Base-by-base conservation (phyloP, 2,329 filamentous ascomycete genomes). In the Akanthomyces dipterigenus region DNA sequence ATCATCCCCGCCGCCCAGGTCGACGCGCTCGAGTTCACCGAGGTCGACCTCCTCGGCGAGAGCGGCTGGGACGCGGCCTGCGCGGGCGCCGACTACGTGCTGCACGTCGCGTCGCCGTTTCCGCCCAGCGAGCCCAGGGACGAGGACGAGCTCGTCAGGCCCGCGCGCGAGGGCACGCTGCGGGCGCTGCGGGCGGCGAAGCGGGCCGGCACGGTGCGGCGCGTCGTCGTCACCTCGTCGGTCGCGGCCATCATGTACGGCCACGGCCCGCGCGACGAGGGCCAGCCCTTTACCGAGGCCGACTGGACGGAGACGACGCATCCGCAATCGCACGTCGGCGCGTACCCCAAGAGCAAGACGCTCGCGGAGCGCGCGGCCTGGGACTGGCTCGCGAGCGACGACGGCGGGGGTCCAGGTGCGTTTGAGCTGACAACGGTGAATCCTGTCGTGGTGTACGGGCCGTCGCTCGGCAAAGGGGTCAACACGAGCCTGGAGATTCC, bases 81-180 rank as follows among this genome's bases (percentile, higher is more conserved):
- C 48, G 55, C 65, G 40, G 70, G 68, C 51, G 72, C 70, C 50
- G 57, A 65, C 5, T 67, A 70, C 2, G 69, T 75, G 16, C 68
- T 72, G 58, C 73, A 74, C 42, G 67, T 74, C 20, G 73, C 72
- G 0, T 71, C 72, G 9, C 73, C 72, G 1, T 74, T 75, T 40
- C 63, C 70, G 1, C 43, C 63, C 16, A 60, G 61, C 1, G 58
- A 61, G 20, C 60, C 50, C 4, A 64, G 65, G 26, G 26, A 57
- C 16, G 62, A 65, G 26, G 49, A 63, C 6, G 61, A 66, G 16
- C 22, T 69, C 11, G 63, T 67, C 48, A 28, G 48, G 16, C 67
- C 66, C 1, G 67, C 67, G 8, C 31, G 64, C 9, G 58, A 66
- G 31, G 65, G 67, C n/a, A 68, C 65, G 8, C 45, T 65, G 22